A percentile compares a stretch with the other conserved stretches of the same genome.
phyloP scores from a whole-genome alignment of 2,329 filamentous ascomycete species.

The Phialophora expanda region DNA sequence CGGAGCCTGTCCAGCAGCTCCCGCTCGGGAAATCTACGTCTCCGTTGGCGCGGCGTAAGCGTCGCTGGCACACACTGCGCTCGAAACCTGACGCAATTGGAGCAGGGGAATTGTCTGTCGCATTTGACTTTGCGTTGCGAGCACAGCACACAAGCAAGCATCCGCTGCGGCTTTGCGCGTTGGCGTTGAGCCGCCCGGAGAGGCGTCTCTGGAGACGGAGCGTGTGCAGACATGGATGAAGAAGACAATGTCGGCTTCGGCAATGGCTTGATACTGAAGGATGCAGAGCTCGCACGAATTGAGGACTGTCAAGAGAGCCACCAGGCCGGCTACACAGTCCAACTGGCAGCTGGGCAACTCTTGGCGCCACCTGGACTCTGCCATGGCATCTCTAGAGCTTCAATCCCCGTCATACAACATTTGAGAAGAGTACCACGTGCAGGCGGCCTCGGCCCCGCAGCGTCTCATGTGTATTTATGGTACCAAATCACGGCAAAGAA shows the following conservation, averaged over 20 bases:
- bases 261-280: neutral
- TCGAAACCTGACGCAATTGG: conserved; percentile 53
- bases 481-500: neutral
- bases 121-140: conserved; percentile 18
- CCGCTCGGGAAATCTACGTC: conserved; percentile 69
- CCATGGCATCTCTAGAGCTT: too few relatives aligned
- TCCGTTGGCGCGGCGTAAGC: conserved; percentile 61
- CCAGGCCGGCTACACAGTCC: neutral
- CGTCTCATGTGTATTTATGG: neutral
- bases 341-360: neutral
- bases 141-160: conserved; percentile 64
- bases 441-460: neutral
- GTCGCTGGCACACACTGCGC: conserved; percentile 60
- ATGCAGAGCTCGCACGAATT: neutral
- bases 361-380: neutral
- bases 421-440: neutral
- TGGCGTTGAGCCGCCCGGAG: neutral
- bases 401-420: neutral
- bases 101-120: conserved; percentile 10
- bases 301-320: neutral
- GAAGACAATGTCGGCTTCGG: neutral
- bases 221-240: neutral
- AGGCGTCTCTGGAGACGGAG: neutral
- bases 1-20: conserved; percentile 72
- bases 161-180: conserved; percentile 31